Evolutionary conservation across 306 rosid genomes (phyloP), one percentile per base, ranked within the genome.

Genomic region (Prunus mongolica): DNA sequence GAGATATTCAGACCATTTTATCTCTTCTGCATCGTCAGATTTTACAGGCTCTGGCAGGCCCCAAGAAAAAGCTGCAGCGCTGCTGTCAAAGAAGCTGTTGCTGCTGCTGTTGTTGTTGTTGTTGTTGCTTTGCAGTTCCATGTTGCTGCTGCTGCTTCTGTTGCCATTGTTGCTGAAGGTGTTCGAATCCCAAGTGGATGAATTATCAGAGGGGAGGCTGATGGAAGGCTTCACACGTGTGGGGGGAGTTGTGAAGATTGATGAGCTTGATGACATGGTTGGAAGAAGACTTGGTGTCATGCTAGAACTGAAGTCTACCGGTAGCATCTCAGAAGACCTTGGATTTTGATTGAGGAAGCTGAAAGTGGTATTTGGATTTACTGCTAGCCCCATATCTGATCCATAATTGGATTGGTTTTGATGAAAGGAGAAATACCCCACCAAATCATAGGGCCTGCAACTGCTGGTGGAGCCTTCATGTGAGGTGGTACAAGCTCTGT

Each of bases 1-100:
- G 11, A 93, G 75, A 69, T 83, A 90, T 51, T 90, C 97, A 2
- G 89, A 87, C 98, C 97, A 94, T 83, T 88, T 91, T 3, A 87
- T 86, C 51, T 90, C 97, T 58, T 89, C 94, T 13, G 75, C 77
- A 22, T 75, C 82, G 30, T 83, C 71, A 62, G 83, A 75, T 80
- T 89, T 86, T 46, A 70, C 68, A 22, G 83, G 74, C 27, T 86
- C 93, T 56, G 82, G 76, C n/a, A 64, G 25, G 32, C 71, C 63
- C 81, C 82, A 72, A 9, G 82, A 72, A 60, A 65, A 79, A 16
- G 69, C 47, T 5, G 77, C 60, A 12, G 77, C n/a, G 65, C n/a
- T 65, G 66, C n/a, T 65, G 66, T 74, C 83, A 25, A 81, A 54
- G 66, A 79, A 91, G 78, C 57, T 68, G 47, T 38, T 75, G 77